These are phyloP conservation scores for Pseudogymnoascus pannorum DNA, from an alignment of 2,329 filamentous ascomycete species.

Conservation along the genomic window DNA sequence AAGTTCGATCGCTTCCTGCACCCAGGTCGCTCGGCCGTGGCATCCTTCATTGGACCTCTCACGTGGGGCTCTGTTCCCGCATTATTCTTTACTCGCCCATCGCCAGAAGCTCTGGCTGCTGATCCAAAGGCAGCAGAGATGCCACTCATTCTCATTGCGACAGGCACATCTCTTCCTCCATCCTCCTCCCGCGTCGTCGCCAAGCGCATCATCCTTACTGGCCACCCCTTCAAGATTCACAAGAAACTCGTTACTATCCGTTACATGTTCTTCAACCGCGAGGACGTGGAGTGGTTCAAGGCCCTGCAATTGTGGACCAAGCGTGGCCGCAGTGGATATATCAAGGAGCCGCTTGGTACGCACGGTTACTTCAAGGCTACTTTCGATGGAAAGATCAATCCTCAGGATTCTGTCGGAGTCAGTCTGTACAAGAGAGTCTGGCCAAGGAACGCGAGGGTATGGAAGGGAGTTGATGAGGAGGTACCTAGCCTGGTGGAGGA, in stretches of 20 bases:
- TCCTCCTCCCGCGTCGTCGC: constrained; percentile 73
- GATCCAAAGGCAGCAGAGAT: constrained; percentile 38
- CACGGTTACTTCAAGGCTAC: constrained; percentile 99
- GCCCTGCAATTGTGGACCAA: constrained; percentile 91
- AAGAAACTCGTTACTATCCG: constrained; percentile 94
- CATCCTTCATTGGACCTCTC: constrained; percentile 81
- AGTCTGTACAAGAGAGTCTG: constrained; percentile 82
- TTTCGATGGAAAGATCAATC: constrained; percentile 93
- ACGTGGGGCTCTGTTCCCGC: constrained; percentile 90
- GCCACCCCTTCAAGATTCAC: constrained; percentile 98
- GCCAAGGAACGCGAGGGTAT: constrained; percentile 57
- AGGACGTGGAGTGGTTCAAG: constrained; percentile 97
- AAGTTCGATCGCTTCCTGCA: constrained; percentile 92
- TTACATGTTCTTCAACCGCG: constrained; percentile 99
- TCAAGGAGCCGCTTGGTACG: constrained; percentile 91
- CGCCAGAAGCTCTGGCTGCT: constrained; percentile 34
- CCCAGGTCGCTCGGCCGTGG: constrained; percentile 81
- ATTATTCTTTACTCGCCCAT: constrained; percentile 70
- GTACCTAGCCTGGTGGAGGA: constrained; percentile 21
- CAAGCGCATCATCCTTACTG: constrained; percentile 88
- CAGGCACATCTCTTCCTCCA: constrained; percentile 78
- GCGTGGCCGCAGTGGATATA: constrained; percentile 76
- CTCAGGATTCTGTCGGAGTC: constrained; percentile 87
- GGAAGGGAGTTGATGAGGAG: constrained; percentile 16
- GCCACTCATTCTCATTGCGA: constrained; percentile 68